Percentiles rank a stretch among this genome's conserved stretches.
Conservation (phyloP, 139 green algal species). For the Astrephomene gubernaculifera region DNA sequence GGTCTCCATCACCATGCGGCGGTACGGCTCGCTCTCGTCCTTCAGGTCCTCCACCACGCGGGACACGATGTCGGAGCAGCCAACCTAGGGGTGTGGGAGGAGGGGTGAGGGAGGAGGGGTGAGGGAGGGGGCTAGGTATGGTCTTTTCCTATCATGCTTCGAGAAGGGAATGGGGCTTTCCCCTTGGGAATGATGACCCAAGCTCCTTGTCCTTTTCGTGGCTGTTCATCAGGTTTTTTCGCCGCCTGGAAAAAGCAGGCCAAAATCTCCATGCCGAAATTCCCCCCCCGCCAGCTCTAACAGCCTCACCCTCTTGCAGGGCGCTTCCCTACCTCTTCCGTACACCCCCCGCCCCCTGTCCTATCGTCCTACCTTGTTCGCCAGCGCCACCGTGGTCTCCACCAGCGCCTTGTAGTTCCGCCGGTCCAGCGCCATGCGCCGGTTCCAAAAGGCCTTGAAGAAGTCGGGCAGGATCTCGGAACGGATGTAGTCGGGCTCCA, state of each 20-base stretch:
- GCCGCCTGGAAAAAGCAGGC: no score
- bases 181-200: no score
- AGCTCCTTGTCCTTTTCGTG: no score
- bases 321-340: no score
- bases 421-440: conserved; percentile 97
- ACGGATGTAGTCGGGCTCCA: conserved; percentile 95
- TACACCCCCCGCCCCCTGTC: no score
- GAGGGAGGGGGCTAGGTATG: background rate
- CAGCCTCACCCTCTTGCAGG: no score
- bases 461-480: conserved; percentile 96
- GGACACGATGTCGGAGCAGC: conserved; percentile 89
- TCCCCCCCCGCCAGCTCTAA: no score
- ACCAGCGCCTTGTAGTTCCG: conserved; percentile 94
- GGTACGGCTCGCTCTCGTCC: conserved; percentile 98
- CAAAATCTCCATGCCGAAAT: no score
- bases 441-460: conserved; percentile 98
- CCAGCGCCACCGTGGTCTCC: conserved; percentile 96
- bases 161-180: no score
- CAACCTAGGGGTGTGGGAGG: conserved; percentile 66
- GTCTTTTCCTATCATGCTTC: no score
- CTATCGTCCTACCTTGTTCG: conserved; percentile 81
- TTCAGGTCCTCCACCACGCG: conserved; percentile 99
- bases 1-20: conserved; percentile 98
- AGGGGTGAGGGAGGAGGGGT: background rate
- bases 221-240: no score